Percentiles rank a stretch among this genome's conserved stretches.
These are phyloP conservation scores for Fragosphaeria purpurea DNA, from an alignment of 2,329 filamentous ascomycete species.

Conservation along the genomic window DNA sequence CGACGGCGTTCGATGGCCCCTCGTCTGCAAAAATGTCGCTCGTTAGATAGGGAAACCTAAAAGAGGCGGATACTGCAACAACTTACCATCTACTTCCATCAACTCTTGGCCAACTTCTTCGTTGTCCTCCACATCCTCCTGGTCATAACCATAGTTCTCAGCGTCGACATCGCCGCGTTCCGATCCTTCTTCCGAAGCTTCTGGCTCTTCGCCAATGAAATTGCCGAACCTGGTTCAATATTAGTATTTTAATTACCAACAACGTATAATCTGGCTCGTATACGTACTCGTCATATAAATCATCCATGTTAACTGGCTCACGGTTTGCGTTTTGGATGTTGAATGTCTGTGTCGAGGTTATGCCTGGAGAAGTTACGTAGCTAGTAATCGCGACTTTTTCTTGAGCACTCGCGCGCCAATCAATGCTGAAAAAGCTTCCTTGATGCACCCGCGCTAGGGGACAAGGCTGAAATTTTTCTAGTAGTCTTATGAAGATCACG, in stretches of 20 bases:
- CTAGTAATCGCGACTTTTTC: background rate
- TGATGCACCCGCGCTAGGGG: too few species aligned
- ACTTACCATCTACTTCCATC: conserved; percentile 81
- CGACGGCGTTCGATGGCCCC: conserved; percentile 89
- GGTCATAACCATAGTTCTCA: conserved; percentile 72
- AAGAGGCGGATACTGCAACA: background rate
- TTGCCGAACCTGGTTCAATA: conserved; percentile 70
- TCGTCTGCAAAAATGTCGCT: conserved; percentile 41
- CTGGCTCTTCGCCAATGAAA: conserved; percentile 85
- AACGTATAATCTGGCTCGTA: too few species aligned
- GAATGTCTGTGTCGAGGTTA: background rate
- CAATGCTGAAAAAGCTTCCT: conserved; percentile 4
- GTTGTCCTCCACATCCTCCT: conserved; percentile 54
- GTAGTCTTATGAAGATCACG: too few species aligned
- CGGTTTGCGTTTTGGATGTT: conserved; percentile 7
- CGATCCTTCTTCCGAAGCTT: conserved; percentile 79
- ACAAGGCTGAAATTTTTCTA: too few species aligned
- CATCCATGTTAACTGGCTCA: conserved; percentile 52
- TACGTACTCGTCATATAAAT: conserved; percentile 86
- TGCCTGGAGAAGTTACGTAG: background rate
- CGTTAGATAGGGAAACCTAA: background rate
- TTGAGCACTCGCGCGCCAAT: background rate
- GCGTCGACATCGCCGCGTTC: conserved; percentile 59
- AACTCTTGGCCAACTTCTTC: conserved; percentile 65
- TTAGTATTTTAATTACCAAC: background rate